phyloP scores from a whole-genome alignment of 164 flowering plant genomes.

The Cinnamomum chago region DNA sequence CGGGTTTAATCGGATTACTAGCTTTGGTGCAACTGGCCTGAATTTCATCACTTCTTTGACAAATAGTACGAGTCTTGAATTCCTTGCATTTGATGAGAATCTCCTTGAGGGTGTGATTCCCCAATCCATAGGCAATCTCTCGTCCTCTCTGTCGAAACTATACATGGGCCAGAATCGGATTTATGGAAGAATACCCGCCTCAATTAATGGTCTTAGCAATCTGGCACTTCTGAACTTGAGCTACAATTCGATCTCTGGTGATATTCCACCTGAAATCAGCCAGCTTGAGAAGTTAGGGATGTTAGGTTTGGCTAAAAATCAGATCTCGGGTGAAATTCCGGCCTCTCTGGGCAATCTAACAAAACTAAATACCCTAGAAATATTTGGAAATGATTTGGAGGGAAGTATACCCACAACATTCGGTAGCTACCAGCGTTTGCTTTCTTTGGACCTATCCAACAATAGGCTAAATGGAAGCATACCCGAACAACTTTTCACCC shows the following conservation, averaged over 20 bases:
- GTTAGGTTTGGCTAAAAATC: slow-evolving; percentile 31
- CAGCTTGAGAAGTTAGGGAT: slow-evolving; percentile 24
- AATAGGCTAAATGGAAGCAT: slow-evolving; percentile 53
- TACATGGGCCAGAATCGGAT: slow-evolving; percentile 37
- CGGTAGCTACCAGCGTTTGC: slow-evolving; percentile 19
- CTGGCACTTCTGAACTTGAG: slow-evolving; percentile 29
- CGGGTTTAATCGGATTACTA: slow-evolving; percentile 25
- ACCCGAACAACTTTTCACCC: background rate
- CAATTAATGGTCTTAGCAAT: slow-evolving; percentile 26
- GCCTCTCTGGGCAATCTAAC: slow-evolving; percentile 30
- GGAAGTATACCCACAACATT: slow-evolving; percentile 37
- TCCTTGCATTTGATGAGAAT: slow-evolving; percentile 38
- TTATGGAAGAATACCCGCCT: slow-evolving; percentile 36
- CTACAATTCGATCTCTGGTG: slow-evolving; percentile 32
- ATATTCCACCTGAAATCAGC: slow-evolving; percentile 37
- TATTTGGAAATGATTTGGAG: slow-evolving; percentile 32
- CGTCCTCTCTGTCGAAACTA: slow-evolving; percentile 18
- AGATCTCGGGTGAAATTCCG: slow-evolving; percentile 42
- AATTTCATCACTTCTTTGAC: slow-evolving; percentile 27
- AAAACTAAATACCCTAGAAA: slow-evolving; percentile 22
- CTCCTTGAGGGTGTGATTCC: slow-evolving; percentile 41
- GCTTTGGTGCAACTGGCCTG: slow-evolving; percentile 17
- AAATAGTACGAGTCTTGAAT: slow-evolving; percentile 28
- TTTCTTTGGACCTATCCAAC: slow-evolving; percentile 33
- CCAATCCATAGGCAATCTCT: slow-evolving; percentile 41